Conservation (phyloP, 768 basidiomycete genomes). For the Dictyophora rubrovolvata region DNA sequence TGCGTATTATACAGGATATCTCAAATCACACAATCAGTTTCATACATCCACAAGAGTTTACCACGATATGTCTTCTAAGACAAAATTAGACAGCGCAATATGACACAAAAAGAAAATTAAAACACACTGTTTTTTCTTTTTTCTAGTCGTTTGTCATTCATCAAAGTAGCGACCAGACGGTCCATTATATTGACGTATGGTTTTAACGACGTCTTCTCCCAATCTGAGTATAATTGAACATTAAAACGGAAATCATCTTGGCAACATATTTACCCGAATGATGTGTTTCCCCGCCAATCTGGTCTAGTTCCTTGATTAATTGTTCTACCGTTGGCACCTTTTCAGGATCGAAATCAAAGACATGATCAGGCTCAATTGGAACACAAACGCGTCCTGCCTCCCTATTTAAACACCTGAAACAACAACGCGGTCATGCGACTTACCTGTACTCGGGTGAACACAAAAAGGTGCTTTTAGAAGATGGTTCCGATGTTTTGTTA, state of each 20-base stretch:
- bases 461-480: conserved; percentile 97
- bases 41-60: background rate
- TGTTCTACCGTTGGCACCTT: conserved; percentile 79
- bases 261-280: conserved; percentile 33
- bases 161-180: conserved; percentile 47
- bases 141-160: conserved; percentile 44
- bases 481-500: conserved; percentile 96
- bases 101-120: background rate
- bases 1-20: no score
- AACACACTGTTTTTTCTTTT: conserved; percentile 34
- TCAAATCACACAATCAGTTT: background rate
- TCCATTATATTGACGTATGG: conserved; percentile 89
- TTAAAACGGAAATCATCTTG: conserved; percentile 1
- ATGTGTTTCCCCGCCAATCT: conserved; percentile 28
- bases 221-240: conserved; percentile 35
- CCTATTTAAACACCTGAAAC: background rate
- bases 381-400: conserved; percentile 75
- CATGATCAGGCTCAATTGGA: conserved; percentile 66
- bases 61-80: background rate
- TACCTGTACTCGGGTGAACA: conserved; percentile 79
- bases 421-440: conserved; percentile 12
- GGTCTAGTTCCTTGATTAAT: conserved; percentile 72
- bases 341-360: conserved; percentile 79
- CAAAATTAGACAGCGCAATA: background rate
- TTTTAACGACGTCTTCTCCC: conserved; percentile 79